Evolutionary conservation across 2,329 filamentous ascomycete species (phyloP), one percentile per base, ranked within the genome.

Genomic region (Pseudonectria foliicola): DNA sequence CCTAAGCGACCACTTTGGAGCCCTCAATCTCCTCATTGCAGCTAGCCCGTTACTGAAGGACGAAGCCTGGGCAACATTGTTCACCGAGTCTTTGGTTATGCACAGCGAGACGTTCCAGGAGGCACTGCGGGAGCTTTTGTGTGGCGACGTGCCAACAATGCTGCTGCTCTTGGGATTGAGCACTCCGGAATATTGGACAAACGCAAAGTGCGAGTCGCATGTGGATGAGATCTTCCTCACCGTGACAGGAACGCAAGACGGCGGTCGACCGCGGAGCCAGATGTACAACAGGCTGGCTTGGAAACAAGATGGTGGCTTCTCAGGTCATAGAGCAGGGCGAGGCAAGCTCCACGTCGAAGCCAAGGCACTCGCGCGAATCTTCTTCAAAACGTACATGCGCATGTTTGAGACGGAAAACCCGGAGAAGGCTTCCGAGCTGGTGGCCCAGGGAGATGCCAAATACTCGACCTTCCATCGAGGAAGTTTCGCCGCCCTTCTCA

Each of bases 151-250:
- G 1, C 51, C 60, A 0, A 69, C 67, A 0, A 47, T 76, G 5
- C 65, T 68, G 3, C 43, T 71, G 6, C 50, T 80, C 0, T 50
- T 79, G 4, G 75, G 73, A 1, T 44, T 80, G 23, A 59, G 50
- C 1, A 66, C 67, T 1, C 54, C 67, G 7, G 67, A 73, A 42
- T 69, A 66, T 45, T 73, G 63, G 63, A 71, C 71, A 3, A 71
- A 73, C 43, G 48, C 64, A 6, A 68, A 63, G 11, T 47, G 54
- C 3, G 50, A 58, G 4, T 65, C 66, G 2, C 56, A 53, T 27
- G 55, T 62, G 2, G 60, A 68, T 31, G 64, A 70, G 34, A 31
- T 64, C 2, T 39, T 66, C 4, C 25, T 63, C 2, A 45, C n/a
- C n/a, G n/a, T n/a, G n/a, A n/a, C n/a, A n/a, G n/a, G n/a, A n/a